Evolutionary conservation across 1,284 basidiomycete species (phyloP).

Genomic region (Cryptococcus sp.): DNA sequence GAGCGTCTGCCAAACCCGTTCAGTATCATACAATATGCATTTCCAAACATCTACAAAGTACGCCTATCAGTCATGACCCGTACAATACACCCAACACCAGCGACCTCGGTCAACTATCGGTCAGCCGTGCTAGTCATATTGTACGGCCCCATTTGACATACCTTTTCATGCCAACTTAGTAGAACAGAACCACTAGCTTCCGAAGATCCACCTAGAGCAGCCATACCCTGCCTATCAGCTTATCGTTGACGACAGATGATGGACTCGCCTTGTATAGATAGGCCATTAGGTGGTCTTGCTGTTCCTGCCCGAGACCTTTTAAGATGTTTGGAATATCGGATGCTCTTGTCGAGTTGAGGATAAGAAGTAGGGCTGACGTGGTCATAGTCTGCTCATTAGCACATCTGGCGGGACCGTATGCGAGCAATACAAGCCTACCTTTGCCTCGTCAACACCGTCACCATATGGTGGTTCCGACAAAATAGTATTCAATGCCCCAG

Average conservation of each 20-base stretch:
- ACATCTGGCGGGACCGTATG: background rate
- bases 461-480: conserved; percentile 80
- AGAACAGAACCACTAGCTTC: conserved; percentile 83
- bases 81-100: conserved; percentile 94
- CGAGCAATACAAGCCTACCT: conserved; percentile 54
- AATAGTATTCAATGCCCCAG: conserved; percentile 64
- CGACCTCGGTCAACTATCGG: conserved; percentile 81
- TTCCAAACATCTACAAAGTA: conserved; percentile 58
- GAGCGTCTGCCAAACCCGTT: no score
- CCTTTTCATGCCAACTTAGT: conserved; percentile 94
- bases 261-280: conserved; percentile 77
- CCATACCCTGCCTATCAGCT: conserved; percentile 22
- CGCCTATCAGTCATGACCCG: conserved; percentile 94
- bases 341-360: conserved; percentile 91
- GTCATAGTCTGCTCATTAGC: conserved; percentile 59
- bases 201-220: conserved; percentile 64
- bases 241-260: no score
- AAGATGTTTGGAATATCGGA: conserved; percentile 78
- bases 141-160: conserved; percentile 44
- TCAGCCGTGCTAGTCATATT: background rate
- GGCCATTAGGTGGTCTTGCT: conserved; percentile 94
- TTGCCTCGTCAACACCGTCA: conserved; percentile 76
- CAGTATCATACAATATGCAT: background rate
- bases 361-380: conserved; percentile 78
- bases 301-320: conserved; percentile 67